These are phyloP conservation scores for Zelonia costaricensis DNA, from an alignment of 208 protist genomes.

Conservation along the genomic window DNA sequence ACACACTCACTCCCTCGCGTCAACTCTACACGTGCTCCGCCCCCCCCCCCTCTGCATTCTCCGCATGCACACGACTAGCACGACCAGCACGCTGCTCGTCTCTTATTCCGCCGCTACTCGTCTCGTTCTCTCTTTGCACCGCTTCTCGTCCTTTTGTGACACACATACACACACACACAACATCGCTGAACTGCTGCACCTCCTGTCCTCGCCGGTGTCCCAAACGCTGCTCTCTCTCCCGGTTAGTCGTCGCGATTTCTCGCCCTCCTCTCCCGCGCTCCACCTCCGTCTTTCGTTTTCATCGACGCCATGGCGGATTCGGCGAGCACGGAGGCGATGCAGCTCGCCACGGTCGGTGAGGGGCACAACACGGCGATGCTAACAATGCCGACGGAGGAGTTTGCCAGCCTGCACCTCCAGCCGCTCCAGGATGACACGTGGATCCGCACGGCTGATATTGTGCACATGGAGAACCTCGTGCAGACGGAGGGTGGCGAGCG, in stretches of 20 bases:
- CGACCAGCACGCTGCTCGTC: not conserved
- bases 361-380: conserved; percentile 18
- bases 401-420: conserved; percentile 60
- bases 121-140: not conserved
- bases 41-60: too few relatives aligned
- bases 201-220: too few relatives aligned
- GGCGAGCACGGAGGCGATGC: not conserved
- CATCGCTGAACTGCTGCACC: too few relatives aligned
- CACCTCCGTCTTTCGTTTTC: not conserved
- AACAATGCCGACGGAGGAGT: conserved; percentile 67
- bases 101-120: not conserved
- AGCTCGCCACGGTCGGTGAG: not conserved
- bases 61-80: too few relatives aligned
- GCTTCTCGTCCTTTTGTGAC: too few relatives aligned
- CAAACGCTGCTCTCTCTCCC: not conserved
- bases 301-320: not conserved
- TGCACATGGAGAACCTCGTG: conserved; percentile 66
- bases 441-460: conserved; percentile 74
- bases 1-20: too few relatives aligned
- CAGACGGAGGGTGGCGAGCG: conserved; percentile 53
- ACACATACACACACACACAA: too few relatives aligned
- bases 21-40: too few relatives aligned
- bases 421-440: conserved; percentile 88
- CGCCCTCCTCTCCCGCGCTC: not conserved
- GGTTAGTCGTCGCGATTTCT: too few relatives aligned